Evolutionary conservation across 495 filamentous ascomycete genomes (phyloP).

Genomic region (Penicillium nucicola): DNA sequence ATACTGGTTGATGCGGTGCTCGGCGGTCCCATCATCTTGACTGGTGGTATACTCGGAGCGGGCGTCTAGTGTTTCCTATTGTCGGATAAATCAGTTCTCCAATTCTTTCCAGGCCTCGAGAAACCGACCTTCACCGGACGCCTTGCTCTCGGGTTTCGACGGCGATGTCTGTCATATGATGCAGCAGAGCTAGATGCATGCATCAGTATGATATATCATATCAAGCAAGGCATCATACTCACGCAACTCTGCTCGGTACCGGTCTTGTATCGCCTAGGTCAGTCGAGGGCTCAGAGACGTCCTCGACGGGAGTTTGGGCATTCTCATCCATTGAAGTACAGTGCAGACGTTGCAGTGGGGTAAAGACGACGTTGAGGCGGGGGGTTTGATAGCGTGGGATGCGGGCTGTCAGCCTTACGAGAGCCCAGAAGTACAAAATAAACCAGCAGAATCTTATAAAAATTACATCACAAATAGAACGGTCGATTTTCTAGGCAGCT

Average conservation of each 20-base stretch:
- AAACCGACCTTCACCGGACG: slow-evolving; percentile 65
- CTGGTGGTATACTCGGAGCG: slow-evolving; percentile 82
- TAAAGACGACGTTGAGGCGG: slow-evolving; percentile 20
- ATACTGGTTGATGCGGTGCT: slow-evolving; percentile 92
- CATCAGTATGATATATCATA: not conserved
- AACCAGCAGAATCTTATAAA: not conserved
- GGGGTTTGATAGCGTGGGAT: slow-evolving; percentile 19
- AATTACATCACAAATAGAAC: slow-evolving; percentile 10
- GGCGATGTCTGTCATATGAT: slow-evolving; percentile 71
- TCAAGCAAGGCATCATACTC: slow-evolving; percentile 6
- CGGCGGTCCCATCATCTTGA: slow-evolving; percentile 72
- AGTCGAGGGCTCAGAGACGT: slow-evolving; percentile 12
- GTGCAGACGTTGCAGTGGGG: slow-evolving; percentile 16
- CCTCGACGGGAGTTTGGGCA: slow-evolving; percentile 7
- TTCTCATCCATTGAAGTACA: slow-evolving; percentile 16
- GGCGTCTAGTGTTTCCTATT: slow-evolving; percentile 87
- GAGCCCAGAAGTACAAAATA: slow-evolving; percentile 11
- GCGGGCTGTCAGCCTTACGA: slow-evolving; percentile 26
- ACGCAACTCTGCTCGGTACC: slow-evolving; percentile 13
- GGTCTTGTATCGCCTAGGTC: slow-evolving; percentile 2
- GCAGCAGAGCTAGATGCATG: slow-evolving; percentile 40
- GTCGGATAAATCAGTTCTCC: slow-evolving; percentile 26
- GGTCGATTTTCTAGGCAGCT: slow-evolving; percentile 36
- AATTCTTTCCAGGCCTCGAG: slow-evolving; percentile 11
- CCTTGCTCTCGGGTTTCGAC: slow-evolving; percentile 65